A percentile compares a stretch with the other conserved stretches of the same genome.
Conservation (phyloP, 805 yeast species). For the Wickerhamiella siamensis region DNA sequence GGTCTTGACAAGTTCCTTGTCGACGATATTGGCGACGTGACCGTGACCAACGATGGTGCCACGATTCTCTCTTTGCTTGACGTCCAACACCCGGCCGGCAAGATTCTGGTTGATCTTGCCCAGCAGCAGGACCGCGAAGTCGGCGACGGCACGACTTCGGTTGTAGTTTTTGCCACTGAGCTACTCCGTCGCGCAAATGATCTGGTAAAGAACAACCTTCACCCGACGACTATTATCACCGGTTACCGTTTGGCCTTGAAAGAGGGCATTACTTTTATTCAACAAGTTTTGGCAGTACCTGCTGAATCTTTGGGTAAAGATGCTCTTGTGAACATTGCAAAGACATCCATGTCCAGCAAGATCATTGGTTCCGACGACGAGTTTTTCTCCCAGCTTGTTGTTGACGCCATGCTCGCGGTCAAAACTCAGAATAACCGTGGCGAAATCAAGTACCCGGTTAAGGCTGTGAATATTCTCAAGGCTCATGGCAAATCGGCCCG, state of each 20-base stretch:
- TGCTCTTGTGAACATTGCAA: conserved; percentile 78
- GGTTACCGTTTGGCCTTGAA: conserved; percentile 89
- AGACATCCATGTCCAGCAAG: conserved; percentile 93
- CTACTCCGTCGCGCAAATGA: conserved; percentile 85
- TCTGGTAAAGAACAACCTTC: conserved; percentile 81
- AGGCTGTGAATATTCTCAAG: conserved; percentile 88
- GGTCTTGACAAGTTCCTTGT: conserved; percentile 97
- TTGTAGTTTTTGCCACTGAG: conserved; percentile 91
- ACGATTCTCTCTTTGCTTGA: conserved; percentile 81
- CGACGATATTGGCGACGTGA: conserved; percentile 97
- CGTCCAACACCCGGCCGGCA: conserved; percentile 98
- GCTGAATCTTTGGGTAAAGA: conserved; percentile 72
- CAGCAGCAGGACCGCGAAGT: conserved; percentile 98
- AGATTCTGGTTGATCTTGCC: conserved; percentile 89
- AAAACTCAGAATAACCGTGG: conserved; percentile 81
- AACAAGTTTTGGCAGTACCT: conserved; percentile 67
- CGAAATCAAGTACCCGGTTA: conserved; percentile 66
- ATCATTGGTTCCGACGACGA: conserved; percentile 89
- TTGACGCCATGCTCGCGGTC: conserved; percentile 89
- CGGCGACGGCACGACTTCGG: conserved; percentile 97
- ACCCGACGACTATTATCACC: conserved; percentile 94
- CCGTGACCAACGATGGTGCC: conserved; percentile 98
- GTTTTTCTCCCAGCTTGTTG: conserved; percentile 80
- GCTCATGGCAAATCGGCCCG: conserved; percentile 90
- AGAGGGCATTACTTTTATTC: conserved; percentile 78